Percentiles rank a stretch among this genome's conserved stretches.
These are phyloP conservation scores for Aspergillus spinulosporus DNA, from an alignment of 2,329 filamentous ascomycete genomes.

Conservation along the genomic window DNA sequence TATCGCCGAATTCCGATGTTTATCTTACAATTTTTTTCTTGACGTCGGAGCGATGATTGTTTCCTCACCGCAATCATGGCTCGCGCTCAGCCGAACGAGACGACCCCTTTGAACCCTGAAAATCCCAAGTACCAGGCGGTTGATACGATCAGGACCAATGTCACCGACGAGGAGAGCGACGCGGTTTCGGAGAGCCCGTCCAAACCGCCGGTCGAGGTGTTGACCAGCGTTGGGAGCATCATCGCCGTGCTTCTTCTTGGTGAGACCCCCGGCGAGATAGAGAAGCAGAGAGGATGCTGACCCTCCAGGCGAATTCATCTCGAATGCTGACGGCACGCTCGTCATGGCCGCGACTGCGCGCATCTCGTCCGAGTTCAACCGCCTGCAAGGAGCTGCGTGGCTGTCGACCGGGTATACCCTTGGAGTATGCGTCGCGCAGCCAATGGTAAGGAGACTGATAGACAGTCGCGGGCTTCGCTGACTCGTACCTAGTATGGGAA, in stretches of 20 bases:
- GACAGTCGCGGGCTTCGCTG: conserved; percentile 2
- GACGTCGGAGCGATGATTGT: background rate
- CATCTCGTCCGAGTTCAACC: conserved; percentile 62
- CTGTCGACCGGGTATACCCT: conserved; percentile 56
- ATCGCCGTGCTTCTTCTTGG: conserved; percentile 15
- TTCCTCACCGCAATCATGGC: conserved; percentile 1
- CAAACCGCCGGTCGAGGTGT: background rate
- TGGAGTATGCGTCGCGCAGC: conserved; percentile 54
- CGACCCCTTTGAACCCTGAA: conserved; percentile 1
- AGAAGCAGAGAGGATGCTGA: background rate
- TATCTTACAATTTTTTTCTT: background rate
- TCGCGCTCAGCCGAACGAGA: conserved; percentile 5
- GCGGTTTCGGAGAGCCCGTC: background rate
- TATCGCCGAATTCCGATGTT: conserved; percentile 1
- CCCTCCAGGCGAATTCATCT: conserved; percentile 60
- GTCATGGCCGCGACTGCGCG: conserved; percentile 66
- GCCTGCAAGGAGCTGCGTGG: conserved; percentile 59
- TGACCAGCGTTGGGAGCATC: conserved; percentile 12
- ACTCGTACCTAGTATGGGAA: conserved; percentile 51
- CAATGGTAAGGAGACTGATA: conserved; percentile 45
- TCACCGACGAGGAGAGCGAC: conserved; percentile 2
- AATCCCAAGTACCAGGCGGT: conserved; percentile 5
- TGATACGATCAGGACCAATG: background rate
- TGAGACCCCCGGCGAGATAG: background rate
- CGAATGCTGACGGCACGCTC: conserved; percentile 64